Percentiles rank a stretch among this genome's conserved stretches.
These are phyloP conservation scores for Fusarium sp. DNA, from an alignment of 2,329 filamentous ascomycete genomes.

Conservation along the genomic window DNA sequence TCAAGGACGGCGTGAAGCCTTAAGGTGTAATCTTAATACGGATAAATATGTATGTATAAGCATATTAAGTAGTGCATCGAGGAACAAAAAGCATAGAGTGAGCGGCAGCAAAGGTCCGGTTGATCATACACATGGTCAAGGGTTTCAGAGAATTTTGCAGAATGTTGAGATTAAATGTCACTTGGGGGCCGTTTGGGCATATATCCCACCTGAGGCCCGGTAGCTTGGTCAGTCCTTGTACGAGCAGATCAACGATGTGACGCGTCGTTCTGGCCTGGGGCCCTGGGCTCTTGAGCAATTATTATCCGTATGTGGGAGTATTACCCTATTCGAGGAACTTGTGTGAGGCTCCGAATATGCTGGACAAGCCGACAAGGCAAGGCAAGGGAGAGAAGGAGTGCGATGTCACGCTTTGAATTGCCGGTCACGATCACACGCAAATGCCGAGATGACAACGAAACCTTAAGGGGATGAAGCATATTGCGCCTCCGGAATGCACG, in stretches of 20 bases:
- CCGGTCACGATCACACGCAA: slow-evolving; percentile 23
- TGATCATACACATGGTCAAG: slow-evolving; percentile 13
- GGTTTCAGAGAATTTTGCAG: slow-evolving; percentile 1
- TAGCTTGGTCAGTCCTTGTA: slow-evolving; percentile 3
- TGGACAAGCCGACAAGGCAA: not conserved
- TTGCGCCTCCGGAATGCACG: not conserved
- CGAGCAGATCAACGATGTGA: slow-evolving; percentile 7
- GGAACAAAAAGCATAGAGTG: slow-evolving; percentile 3
- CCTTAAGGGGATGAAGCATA: slow-evolving; percentile 4
- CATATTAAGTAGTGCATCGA: slow-evolving; percentile 4
- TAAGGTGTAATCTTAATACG: not conserved
- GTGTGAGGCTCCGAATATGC: slow-evolving; percentile 11
- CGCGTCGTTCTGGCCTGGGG: not conserved
- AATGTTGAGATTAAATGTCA: not conserved
- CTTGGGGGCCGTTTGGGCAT: not conserved
- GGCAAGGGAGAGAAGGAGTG: not conserved
- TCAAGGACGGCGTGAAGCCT: slow-evolving; percentile 42
- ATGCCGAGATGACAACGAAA: slow-evolving; percentile 14
- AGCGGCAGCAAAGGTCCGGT: not conserved
- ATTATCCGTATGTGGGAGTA: not conserved
- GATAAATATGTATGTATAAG: not conserved
- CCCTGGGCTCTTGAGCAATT: not conserved
- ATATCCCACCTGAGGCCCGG: slow-evolving; percentile 20
- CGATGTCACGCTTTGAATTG: slow-evolving; percentile 15
- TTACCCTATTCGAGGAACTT: not conserved